These are phyloP conservation scores for Solanum sejunctum DNA, from an alignment of 257 asterid species.

Conservation along the genomic window DNA sequence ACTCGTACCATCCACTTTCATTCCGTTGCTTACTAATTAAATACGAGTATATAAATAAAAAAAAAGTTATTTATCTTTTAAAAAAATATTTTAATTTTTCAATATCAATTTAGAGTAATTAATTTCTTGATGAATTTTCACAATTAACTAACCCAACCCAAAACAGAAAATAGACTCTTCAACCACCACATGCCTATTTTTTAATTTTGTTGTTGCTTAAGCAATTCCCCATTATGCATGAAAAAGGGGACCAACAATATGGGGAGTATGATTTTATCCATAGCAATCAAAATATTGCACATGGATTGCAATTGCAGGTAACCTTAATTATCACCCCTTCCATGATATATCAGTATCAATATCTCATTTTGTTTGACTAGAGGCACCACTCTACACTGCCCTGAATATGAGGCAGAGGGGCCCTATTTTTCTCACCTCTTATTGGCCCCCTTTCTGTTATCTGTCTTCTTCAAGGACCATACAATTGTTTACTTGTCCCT, in stretches of 20 bases:
- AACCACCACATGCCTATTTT: not conserved
- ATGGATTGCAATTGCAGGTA: not conserved
- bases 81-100: not conserved
- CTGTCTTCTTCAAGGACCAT: not conserved
- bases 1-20: too few species aligned
- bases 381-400: not conserved
- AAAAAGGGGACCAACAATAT: not conserved
- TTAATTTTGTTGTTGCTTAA: not conserved
- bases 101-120: not conserved
- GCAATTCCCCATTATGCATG: not conserved
- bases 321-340: not conserved
- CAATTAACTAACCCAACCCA: not conserved
- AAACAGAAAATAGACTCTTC: not conserved
- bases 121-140: not conserved
- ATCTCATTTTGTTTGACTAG: not conserved
- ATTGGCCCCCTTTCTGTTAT: not conserved
- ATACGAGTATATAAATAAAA: too few species aligned
- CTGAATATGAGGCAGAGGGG: not conserved
- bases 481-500: not conserved
- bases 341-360: not conserved
- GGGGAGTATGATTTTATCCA: not conserved
- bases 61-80: too few species aligned
- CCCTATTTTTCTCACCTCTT: not conserved
- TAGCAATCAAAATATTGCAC: not conserved
- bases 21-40: too few species aligned